A percentile compares a stretch with the other conserved stretches of the same genome.
phyloP scores from a whole-genome alignment of 129 eudicot genomes.

The Daucus carota region DH1_v3.0 NC_030383.2:4003001-4003500 shows the following conservation, averaged over 20 bases:
- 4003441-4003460: not conserved
- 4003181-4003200: not conserved
- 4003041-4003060: too few species aligned
- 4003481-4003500: not conserved
- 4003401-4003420: not conserved
- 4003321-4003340: slow-evolving; percentile 84
- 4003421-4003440: not conserved
- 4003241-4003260: slow-evolving; percentile 8
- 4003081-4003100: too few species aligned
- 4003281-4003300: slow-evolving; percentile 71
- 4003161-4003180: not conserved
- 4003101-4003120: too few species aligned
- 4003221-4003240: not conserved
- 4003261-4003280: slow-evolving; percentile 49
- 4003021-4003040: too few species aligned
- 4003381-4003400: not conserved
- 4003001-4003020: too few species aligned
- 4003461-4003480: not conserved
- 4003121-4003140: too few species aligned
- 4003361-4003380: not conserved
- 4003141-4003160: too few species aligned
- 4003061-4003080: too few species aligned
- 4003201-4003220: not conserved
- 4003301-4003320: slow-evolving; percentile 82
- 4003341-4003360: slow-evolving; percentile 25